Evolutionary conservation across 768 basidiomycete species (phyloP).

Genomic region (Pulveroboletus sp.): DNA sequence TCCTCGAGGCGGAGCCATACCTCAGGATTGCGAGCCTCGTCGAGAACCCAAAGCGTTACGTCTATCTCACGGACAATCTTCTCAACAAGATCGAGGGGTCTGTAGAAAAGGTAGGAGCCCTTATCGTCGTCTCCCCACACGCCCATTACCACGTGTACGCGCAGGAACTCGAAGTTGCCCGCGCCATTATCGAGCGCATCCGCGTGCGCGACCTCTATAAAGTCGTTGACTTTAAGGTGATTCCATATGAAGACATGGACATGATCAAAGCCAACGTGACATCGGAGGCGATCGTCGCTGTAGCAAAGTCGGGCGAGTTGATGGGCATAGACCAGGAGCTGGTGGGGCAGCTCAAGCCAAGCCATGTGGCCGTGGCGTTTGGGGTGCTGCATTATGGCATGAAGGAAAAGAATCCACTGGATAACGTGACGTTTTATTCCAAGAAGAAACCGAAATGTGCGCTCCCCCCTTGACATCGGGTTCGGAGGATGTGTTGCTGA

Average conservation of each 20-base stretch:
- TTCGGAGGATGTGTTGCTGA: background rate
- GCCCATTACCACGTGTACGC: background rate
- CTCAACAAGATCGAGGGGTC: conserved; percentile 55
- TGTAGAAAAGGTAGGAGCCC: conserved; percentile 25
- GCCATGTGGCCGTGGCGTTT: conserved; percentile 62
- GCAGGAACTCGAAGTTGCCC: conserved; percentile 57
- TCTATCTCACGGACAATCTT: conserved; percentile 67
- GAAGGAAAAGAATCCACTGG: conserved; percentile 63
- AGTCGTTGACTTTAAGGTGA: conserved; percentile 60
- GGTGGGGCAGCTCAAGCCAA: conserved; percentile 34
- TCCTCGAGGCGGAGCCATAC: conserved; percentile 62
- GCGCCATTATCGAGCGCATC: conserved; percentile 59
- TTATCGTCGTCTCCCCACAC: too few relatives aligned
- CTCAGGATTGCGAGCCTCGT: conserved; percentile 57
- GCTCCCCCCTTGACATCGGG: conserved; percentile 8
- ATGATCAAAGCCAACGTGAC: conserved; percentile 32
- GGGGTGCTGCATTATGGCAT: conserved; percentile 74
- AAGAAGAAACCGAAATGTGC: conserved; percentile 57
- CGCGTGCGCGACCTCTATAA: conserved; percentile 62
- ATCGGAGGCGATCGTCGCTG: conserved; percentile 39
- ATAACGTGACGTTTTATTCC: conserved; percentile 67
- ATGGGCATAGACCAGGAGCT: conserved; percentile 24
- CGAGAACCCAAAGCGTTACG: conserved; percentile 51
- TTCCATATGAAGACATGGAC: conserved; percentile 31
- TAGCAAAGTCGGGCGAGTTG: conserved; percentile 30